Conservation (phyloP, 768 basidiomycete species). For the Mycena haematopus region DNA sequence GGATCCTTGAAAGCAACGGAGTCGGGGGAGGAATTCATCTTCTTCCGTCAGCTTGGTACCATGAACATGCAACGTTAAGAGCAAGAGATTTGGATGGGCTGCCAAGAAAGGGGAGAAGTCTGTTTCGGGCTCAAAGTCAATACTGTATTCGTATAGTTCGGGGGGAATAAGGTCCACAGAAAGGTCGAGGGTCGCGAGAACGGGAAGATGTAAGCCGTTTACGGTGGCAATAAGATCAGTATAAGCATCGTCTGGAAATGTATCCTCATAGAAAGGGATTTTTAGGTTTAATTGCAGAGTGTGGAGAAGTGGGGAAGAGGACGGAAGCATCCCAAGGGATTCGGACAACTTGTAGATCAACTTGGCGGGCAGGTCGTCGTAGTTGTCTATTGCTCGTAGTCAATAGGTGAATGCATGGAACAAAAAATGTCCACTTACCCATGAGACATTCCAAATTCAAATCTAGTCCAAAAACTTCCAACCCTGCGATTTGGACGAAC, state of each 20-base stretch:
- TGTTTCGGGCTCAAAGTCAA: neutral
- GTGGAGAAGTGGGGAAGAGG: neutral
- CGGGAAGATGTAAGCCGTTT: neutral
- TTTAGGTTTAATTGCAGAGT: neutral
- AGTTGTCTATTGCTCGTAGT: no score
- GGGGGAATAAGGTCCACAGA: neutral
- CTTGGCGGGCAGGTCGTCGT: no score
- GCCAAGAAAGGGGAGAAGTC: neutral
- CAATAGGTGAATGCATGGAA: neutral
- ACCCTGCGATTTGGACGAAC: slow-evolving; percentile 1
- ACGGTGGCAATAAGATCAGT: neutral
- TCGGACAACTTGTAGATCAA: neutral
- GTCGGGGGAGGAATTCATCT: neutral
- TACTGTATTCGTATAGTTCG: neutral
- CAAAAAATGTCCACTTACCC: no score
- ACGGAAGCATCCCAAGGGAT: neutral
- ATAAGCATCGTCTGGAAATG: neutral
- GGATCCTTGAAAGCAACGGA: neutral
- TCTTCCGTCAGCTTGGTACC: neutral
- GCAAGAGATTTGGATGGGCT: neutral
- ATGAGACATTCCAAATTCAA: neutral
- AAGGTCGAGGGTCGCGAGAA: neutral
- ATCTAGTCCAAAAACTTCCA: slow-evolving; percentile 2
- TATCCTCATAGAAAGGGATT: neutral
- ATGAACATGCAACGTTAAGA: neutral